These are phyloP conservation scores for Xerocomus minutiporus DNA, from an alignment of 1,284 basidiomycete species.

Conservation along the genomic window DNA sequence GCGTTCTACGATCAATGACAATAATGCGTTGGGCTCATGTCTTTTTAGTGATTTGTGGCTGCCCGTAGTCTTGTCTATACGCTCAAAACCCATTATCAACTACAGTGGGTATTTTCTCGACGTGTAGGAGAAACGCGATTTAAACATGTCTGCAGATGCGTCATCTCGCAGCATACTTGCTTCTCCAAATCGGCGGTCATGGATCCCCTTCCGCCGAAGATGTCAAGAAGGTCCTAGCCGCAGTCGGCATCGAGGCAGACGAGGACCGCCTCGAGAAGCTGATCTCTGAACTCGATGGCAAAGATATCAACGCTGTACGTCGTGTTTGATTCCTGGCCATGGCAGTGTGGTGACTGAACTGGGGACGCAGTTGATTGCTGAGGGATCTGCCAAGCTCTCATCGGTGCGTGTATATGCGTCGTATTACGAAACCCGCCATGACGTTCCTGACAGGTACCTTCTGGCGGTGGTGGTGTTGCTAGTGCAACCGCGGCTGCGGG, in stretches of 20 bases:
- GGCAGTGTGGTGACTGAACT: slow-evolving; percentile 2
- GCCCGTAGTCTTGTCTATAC: slow-evolving; percentile 46
- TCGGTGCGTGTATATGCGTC: slow-evolving; percentile 63
- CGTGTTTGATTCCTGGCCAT: neutral
- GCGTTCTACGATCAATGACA: slow-evolving; percentile 14
- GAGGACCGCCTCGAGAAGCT: slow-evolving; percentile 81
- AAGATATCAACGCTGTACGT: slow-evolving; percentile 79
- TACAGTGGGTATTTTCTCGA: slow-evolving; percentile 38
- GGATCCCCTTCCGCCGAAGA: slow-evolving; percentile 82
- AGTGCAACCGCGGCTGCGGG: slow-evolving; percentile 47
- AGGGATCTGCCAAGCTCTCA: slow-evolving; percentile 90
- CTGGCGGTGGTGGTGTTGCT: slow-evolving; percentile 59
- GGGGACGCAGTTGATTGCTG: slow-evolving; percentile 74
- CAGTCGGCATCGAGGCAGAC: slow-evolving; percentile 90
- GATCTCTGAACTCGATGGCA: slow-evolving; percentile 90
- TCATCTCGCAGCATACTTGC: slow-evolving; percentile 96
- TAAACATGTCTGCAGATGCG: slow-evolving; percentile 66
- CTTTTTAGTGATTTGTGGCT: slow-evolving; percentile 81
- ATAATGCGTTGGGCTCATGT: neutral
- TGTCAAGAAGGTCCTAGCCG: slow-evolving; percentile 83
- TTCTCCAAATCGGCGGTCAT: slow-evolving; percentile 95
- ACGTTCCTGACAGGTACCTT: slow-evolving; percentile 59
- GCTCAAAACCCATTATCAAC: slow-evolving; percentile 29
- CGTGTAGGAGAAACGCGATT: neutral
- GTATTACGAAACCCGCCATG: neutral